Evolutionary conservation across 75 land plant species (phyloP), one percentile per base, ranked within the genome.

Genomic region (Selaginella tamariscina): DNA sequence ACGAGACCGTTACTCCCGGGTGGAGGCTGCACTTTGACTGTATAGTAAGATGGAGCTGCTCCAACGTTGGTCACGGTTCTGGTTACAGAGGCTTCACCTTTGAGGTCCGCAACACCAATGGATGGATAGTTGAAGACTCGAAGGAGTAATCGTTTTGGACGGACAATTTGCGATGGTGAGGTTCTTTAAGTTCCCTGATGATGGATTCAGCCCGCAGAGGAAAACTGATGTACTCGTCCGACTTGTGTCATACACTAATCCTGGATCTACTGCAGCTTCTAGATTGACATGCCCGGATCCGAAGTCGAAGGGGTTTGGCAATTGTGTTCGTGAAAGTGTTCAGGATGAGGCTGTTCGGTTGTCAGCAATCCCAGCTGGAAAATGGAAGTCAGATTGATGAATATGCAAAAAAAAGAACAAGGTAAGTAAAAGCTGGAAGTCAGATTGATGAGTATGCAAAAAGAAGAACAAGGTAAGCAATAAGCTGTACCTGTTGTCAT

Each of bases 41-140:
- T 39, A 15, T 39, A 39, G 49, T 39, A 15, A 15, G 49, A 39
- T 39, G 5, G 49, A 5, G 49, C 49, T 39, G 49, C 11, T 5
- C 49, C 81, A 30, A 86, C 83, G 33, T 84, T 82, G 24, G 80
- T 86, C 9, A 80, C 80, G 0, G 74, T 75, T 65, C 90, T 76
- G 24, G 2, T 82, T 8, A 88, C 78, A 1, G 75, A 67, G 1
- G 21, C 68, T 32, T 30, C 74, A 54, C 56, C 66, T 24, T 27
- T 31, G 23, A 82, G 69, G 1, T 55, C 71, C 32, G 86, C 64
- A 1, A 86, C 55, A 0, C 89, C 79, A 24, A 86, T 83, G 29
- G 86, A 78, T 28, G 93, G 89, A 65, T 86, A 84, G 56, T 88
- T 88, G 28, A n/a, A 88, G 71, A 39, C 15, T 39, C 11, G 5